Base-by-base conservation (phyloP, 257 asterid species). In the Cinchona pubescens region DNA sequence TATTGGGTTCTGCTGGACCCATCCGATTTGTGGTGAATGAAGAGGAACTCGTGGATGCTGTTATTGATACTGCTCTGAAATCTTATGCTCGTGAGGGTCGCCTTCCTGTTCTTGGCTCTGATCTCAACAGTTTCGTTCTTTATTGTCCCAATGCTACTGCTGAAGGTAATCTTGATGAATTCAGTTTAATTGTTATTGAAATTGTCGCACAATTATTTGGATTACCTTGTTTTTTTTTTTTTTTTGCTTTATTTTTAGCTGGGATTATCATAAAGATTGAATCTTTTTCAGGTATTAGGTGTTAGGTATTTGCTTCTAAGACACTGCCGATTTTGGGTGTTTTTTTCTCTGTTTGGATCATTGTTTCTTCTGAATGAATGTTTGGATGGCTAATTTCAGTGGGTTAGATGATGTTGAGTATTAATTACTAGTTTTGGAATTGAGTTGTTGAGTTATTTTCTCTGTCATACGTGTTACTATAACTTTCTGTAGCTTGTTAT, bases 1-100 rank as follows among this genome's bases (percentile, higher is more conserved):
- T 94, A 48, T 75, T 90, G 1, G 98, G 98, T 8, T 92, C 97
- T 32, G 89, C 98, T 15, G 98, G 98, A 0, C 98, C 98, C 69
- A 87, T 94, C 75, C 90, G 97, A 13, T 92, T 94, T 77, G 97
- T 94, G 23, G 96, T 92, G 25, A 88, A 84, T 49, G 97, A 94
- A 81, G 88, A 78, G 23, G 97, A 92, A 59, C 90, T 86, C 30
- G 96, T 94, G 21, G 91, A 86, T 56, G 73, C 87, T 23, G 97
- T 92, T 14, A 94, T 92, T 38, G 93, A 89, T 73, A 92, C 94
- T 3, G 93, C 96, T 14, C 43, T 92, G 86, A 94, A 94, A 82
- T 83, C 86, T 10, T 92, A 94, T 73, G 96, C 96, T 25, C 93
- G 97, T 9, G 96, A 94, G 86, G 97, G 97, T 8, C 85, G 98